Evolutionary conservation across 208 protist species (phyloP), one percentile per base, ranked within the genome.

Genomic region (Wallacemonas sp.): DNA sequence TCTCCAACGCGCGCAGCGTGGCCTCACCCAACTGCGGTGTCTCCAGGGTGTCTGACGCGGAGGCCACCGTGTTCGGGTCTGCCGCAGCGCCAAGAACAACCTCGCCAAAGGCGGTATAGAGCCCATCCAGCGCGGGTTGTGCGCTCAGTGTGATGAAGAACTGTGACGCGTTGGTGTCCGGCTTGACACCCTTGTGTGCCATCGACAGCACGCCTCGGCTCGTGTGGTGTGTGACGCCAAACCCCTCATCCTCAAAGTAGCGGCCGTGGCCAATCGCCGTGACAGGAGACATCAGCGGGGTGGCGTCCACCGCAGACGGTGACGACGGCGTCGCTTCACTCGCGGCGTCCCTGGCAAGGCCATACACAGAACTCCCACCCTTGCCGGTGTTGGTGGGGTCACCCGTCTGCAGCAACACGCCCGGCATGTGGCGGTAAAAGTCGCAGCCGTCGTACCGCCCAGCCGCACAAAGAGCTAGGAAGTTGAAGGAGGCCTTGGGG

Each of bases 91-190:
- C 13, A 48, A 94, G 65, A 32, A 86, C 81, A 6, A 99, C 82
- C 41, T 87, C 63, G 5, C 96, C 97, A 79, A 99, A 99, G 22
- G 98, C 93, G 6, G 97, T 98, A 68, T 98, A 97, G 60, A 97
- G 83, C 26, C 77, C 64, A 45, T 97, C 94, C 15, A 97, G 89
- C 9, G 62, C 38, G 15, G 77, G 72, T 58, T 81, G 85, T 21
- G 83, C 67, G 21, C 64, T 61, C 27, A 72, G 82, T 27, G 80
- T 81, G 55, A 98, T 87, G 68, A 95, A 95, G 61, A 96, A 97
- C 73, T 96, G 90, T 3, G 91, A 97, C 26, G 81, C 86, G 62
- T 98, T 98, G 26, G 90, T 96, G 71, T 93, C 63, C 1, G 90
- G 65, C 65, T 81, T 85, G 29, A 72, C 69, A 15, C 97, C 97